Base-by-base conservation (phyloP, 225 moss, liverwort and hornwort species). In the Neckera pumila region DNA sequence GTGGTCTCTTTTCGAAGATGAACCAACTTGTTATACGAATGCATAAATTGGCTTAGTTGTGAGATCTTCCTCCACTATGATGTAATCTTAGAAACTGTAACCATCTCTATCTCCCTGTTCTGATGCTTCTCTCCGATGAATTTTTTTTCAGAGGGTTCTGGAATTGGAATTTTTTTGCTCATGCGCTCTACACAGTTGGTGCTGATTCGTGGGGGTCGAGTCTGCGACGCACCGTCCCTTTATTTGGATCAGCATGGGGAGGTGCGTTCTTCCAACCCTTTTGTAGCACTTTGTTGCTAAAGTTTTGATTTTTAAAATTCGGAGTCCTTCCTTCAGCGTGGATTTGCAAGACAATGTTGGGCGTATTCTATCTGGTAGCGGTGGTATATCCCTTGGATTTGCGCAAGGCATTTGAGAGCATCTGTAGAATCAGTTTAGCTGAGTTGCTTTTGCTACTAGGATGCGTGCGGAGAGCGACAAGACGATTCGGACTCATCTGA, bases 191-290 rank as follows among this genome's bases (percentile, higher is more conserved):
- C 98, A 73, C 95, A 93, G 84, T 89, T 99, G 83, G 93, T 97
- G 88, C 93, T 99, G 82, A 94, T 99, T 63, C 98, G 98, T 56
- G 94, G 93, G 60, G 93, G 93, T 67, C 97, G 98, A 59, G 93
- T 96, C 63, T 97, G 95, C 94, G 93, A 91, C 91, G 97, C 96
- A 85, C 98, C 96, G 21, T 98, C 98, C 19, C 91, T 96, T 49
- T 99, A 99, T 86, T 90, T 99, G 92, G 98, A 99, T 94, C 97
- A 97, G 86, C 97, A 99, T 90, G 98, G 98, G 86, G 98, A 99
- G 97, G 98, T 99, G 76, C 86, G 93, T 83, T 83, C 85, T 80
- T 83, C 69, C 47, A 78, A 30, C 40, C 80, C 84, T 83, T 54
- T 43, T 56, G 59, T 38, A 82, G 56, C 80, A 56, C 40, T 40